phyloP scores from a whole-genome alignment of 2,329 filamentous ascomycete species.

The Ophiostoma sp. region DNA sequence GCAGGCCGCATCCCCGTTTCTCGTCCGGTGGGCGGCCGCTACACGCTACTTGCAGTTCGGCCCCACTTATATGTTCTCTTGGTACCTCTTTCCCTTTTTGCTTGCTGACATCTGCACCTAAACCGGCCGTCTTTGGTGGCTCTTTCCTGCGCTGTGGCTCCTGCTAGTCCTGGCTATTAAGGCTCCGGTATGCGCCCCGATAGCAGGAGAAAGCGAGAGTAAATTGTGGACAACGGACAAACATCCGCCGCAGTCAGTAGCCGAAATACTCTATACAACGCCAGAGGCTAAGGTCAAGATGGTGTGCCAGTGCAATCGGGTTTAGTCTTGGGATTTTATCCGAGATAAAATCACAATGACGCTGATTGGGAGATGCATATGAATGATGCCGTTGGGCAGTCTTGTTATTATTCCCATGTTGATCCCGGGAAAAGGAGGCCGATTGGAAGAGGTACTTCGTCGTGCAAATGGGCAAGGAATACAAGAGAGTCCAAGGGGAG shows the following conservation, averaged over 20 bases:
- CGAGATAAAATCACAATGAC: not conserved
- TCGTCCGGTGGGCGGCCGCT: slow-evolving; percentile 19
- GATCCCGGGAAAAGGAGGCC: too few relatives aligned
- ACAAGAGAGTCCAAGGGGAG: not conserved
- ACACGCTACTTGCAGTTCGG: not conserved
- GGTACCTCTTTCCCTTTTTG: not conserved
- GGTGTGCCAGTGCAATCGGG: too few relatives aligned
- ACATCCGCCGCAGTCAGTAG: not conserved
- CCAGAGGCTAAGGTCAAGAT: too few relatives aligned
- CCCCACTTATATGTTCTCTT: slow-evolving; percentile 2
- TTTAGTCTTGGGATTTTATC: too few relatives aligned
- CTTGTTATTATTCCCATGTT: not conserved
- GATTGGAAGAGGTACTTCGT: too few relatives aligned
- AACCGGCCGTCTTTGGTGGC: not conserved
- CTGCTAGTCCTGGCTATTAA: not conserved
- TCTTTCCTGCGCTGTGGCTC: not conserved
- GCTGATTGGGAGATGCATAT: not conserved
- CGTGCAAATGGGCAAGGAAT: not conserved
- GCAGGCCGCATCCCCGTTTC: slow-evolving; percentile 18
- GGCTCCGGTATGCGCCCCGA: slow-evolving; percentile 1
- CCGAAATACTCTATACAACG: not conserved
- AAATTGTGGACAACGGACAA: not conserved
- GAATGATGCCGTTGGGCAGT: not conserved
- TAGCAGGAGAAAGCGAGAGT: not conserved
- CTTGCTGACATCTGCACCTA: not conserved